Evolutionary conservation across 208 protist genomes (phyloP).

Genomic region (Leishmania arabica): DNA sequence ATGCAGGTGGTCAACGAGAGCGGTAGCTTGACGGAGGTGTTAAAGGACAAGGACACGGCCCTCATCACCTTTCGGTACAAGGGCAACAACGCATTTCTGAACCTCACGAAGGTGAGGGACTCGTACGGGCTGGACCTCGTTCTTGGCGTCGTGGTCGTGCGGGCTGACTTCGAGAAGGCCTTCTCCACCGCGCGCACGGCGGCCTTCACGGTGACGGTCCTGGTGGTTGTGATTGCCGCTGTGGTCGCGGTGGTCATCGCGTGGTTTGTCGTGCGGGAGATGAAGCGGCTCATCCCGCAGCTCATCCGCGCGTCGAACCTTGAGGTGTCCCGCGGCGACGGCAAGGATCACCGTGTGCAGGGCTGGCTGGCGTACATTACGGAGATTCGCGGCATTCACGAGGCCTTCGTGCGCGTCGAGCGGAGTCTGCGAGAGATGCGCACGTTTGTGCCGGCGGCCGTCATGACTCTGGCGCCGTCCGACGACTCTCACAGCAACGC

Average conservation of each 20-base stretch:
- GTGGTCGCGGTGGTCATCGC: conserved; percentile 48
- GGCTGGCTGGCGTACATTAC: conserved; percentile 42
- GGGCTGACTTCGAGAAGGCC: conserved; percentile 56
- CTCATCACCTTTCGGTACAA: conserved; percentile 49
- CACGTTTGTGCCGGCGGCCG: conserved; percentile 47
- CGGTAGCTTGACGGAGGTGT: conserved; percentile 24
- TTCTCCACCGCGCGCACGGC: conserved; percentile 44
- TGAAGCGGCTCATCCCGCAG: conserved; percentile 54
- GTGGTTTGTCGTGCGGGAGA: conserved; percentile 45
- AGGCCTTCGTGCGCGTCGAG: conserved; percentile 42
- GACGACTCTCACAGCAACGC: conserved; percentile 22
- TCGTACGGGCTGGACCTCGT: conserved; percentile 58
- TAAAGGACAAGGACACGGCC: conserved; percentile 23
- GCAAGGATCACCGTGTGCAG: conserved; percentile 22
- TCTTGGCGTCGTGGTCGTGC: conserved; percentile 51
- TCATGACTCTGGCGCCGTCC: conserved; percentile 38
- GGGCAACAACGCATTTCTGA: conserved; percentile 36
- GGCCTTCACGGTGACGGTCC: conserved; percentile 43
- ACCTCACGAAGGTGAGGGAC: conserved; percentile 59
- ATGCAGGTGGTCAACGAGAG: conserved; percentile 28
- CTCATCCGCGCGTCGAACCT: conserved; percentile 57
- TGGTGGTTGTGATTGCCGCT: conserved; percentile 50
- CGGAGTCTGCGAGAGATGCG: conserved; percentile 52
- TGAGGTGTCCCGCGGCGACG: conserved; percentile 39
- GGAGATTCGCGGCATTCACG: conserved; percentile 46